Evolutionary conservation across 345 rosid species (phyloP), one percentile per base, ranked within the genome.

Genomic region (Cardamine chenopodiifolia): DNA sequence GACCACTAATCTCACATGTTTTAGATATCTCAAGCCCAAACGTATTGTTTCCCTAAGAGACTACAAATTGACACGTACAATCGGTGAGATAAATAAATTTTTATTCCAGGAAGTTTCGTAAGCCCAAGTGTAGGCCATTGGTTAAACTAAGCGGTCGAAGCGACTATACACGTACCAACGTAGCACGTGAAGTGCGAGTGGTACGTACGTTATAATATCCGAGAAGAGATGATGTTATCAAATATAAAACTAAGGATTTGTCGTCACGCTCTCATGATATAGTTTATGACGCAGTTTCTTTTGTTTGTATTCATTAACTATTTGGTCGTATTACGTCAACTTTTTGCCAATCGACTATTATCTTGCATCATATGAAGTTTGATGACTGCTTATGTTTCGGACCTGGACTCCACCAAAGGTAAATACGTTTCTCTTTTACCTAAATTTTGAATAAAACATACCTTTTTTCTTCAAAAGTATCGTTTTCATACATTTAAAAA

Each of bases 181-280:
- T 54, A 32, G 50, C 72, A 73, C 50, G 78, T 65, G 65, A 73
- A 42, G 77, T 15, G 12, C 28, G 11, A 57, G 29, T 55, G 49
- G 20, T 53, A 37, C 70, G 28, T 25, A 62, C 42, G 32, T 62
- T 28, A 72, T 28, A 63, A 28, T 40, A 19, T 63, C 70, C 45
- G 26, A 15, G 42, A 13, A 39, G 1, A 52, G 18, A 62, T 11
- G 4, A 39, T 62, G 19, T 63, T 25, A 63, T 42, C 47, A 22
- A 4, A 65, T 73, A 35, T 31, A 29, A 25, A 40, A 37, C 54
- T 32, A 25, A 31, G 64, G 71, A 42, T 31, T 54, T 73, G 65
- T 64, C 55, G 15, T 7, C 17, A 37, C 15, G 6, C 44, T 39
- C 44, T 39, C 44, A 13, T 3, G 44, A 31, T 29, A 29, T 29